Conservation (phyloP, 1,284 basidiomycete species). For the Erythrobasidium hasegawianum region DNA sequence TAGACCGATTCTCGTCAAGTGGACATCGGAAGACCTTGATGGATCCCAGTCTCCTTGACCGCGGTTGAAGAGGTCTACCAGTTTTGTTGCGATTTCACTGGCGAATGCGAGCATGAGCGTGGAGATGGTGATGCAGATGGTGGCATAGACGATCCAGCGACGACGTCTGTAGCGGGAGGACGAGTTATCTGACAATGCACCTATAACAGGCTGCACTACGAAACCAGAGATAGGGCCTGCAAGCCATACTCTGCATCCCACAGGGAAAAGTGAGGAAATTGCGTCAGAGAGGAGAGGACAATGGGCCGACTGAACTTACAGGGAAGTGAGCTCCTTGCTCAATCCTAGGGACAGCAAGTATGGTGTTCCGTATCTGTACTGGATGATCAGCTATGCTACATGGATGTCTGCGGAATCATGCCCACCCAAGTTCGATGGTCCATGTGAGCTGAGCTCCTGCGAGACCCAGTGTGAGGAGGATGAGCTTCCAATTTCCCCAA, state of each 20-base stretch:
- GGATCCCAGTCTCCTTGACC: slow-evolving; percentile 90
- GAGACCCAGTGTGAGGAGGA: slow-evolving; percentile 55
- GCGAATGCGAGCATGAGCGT: slow-evolving; percentile 88
- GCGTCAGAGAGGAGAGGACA: neutral
- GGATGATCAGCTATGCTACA: too few relatives aligned
- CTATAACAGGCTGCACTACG: slow-evolving; percentile 90
- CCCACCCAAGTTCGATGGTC: slow-evolving; percentile 83
- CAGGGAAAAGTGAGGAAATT: slow-evolving; percentile 7
- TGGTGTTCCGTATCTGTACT: slow-evolving; percentile 55
- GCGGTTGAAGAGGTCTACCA: slow-evolving; percentile 62
- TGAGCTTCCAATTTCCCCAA: slow-evolving; percentile 44
- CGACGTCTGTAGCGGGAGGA: slow-evolving; percentile 79
- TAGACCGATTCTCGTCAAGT: slow-evolving; percentile 63
- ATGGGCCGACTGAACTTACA: slow-evolving; percentile 44
- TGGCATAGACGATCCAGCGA: slow-evolving; percentile 83
- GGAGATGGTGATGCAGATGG: slow-evolving; percentile 62
- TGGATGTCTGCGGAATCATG: too few relatives aligned
- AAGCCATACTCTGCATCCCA: slow-evolving; percentile 67
- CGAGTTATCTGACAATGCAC: slow-evolving; percentile 89
- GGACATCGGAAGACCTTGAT: slow-evolving; percentile 51
- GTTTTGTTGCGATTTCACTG: slow-evolving; percentile 63
- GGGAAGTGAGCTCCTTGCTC: slow-evolving; percentile 81
- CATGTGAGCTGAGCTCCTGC: slow-evolving; percentile 85
- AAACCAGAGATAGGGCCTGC: slow-evolving; percentile 90
- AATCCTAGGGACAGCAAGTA: slow-evolving; percentile 85